phyloP scores from a whole-genome alignment of 495 filamentous ascomycete species.

The Xylaria flabelliformis region DNA sequence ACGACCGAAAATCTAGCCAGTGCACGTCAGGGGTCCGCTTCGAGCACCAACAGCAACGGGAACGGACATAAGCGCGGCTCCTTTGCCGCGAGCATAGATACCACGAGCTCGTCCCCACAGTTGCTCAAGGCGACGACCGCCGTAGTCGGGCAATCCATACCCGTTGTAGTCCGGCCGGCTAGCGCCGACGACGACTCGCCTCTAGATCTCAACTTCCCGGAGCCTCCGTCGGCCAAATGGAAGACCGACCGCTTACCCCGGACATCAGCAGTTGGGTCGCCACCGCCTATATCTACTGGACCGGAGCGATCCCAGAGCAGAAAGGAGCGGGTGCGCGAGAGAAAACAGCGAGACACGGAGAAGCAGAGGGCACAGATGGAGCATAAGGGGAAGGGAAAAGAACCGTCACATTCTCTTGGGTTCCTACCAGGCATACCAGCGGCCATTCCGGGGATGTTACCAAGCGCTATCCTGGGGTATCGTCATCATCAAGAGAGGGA shows the following conservation, averaged over 20 bases:
- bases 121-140: conserved; percentile 37
- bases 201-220: conserved; percentile 28
- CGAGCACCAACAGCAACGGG: neutral
- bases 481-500: conserved; percentile 6
- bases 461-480: neutral
- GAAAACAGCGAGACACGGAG: conserved; percentile 40
- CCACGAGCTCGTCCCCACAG: conserved; percentile 34
- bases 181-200: conserved; percentile 29
- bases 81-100: conserved; percentile 38
- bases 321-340: conserved; percentile 37
- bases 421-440: too few relatives aligned
- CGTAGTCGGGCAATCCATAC: conserved; percentile 35
- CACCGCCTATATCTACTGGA: conserved; percentile 13
- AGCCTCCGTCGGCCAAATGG: neutral
- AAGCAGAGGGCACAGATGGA: conserved; percentile 24
- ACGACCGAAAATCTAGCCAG: neutral
- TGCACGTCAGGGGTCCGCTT: neutral
- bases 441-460: too few relatives aligned
- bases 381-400: conserved; percentile 13
- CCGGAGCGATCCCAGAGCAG: conserved; percentile 24
- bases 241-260: neutral
- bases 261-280: conserved; percentile 5
- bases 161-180: conserved; percentile 34
- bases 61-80: conserved; percentile 29
- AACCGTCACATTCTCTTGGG: neutral